Evolutionary conservation across 164 flowering plant genomes (phyloP).

Genomic region (Santalum album): DNA sequence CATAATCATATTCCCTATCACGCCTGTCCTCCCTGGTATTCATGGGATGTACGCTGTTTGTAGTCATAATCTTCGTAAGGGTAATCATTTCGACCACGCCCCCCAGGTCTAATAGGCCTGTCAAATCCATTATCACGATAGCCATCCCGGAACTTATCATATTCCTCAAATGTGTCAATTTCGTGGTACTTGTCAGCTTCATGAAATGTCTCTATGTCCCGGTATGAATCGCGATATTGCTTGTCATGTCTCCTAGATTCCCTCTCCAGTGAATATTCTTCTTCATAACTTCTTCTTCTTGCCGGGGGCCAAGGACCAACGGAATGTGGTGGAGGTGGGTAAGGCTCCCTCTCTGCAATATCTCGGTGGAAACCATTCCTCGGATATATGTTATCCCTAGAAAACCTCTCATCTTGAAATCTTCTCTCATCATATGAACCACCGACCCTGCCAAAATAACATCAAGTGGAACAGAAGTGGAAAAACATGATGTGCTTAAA

Average conservation of each 20-base stretch:
- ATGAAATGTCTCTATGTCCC: constrained; percentile 43
- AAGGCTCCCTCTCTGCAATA: constrained; percentile 56
- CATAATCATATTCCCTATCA: constrained; percentile 75
- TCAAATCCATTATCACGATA: constrained; percentile 45
- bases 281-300: constrained; percentile 70
- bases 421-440: constrained; percentile 81
- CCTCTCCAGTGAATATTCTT: constrained; percentile 56
- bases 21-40: constrained; percentile 66
- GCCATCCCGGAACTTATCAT: constrained; percentile 50
- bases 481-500: constrained; percentile 14
- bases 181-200: constrained; percentile 42
- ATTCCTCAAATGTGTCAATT: constrained; percentile 34
- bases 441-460: constrained; percentile 53
- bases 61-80: constrained; percentile 64
- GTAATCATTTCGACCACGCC: constrained; percentile 65
- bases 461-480: constrained; percentile 15
- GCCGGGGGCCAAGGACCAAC: constrained; percentile 63
- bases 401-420: constrained; percentile 60
- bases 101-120: constrained; percentile 53
- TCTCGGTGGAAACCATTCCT: constrained; percentile 63
- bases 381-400: constrained; percentile 54
- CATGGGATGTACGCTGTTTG: constrained; percentile 44
- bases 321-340: constrained; percentile 53
- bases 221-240: constrained; percentile 46
- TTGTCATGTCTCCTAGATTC: constrained; percentile 71